Percentiles rank a stretch among this genome's conserved stretches.
These are phyloP conservation scores for Tetrahymena thermophila DNA, from an alignment of 73 alveolate species.

Conservation along the genomic window DNA sequence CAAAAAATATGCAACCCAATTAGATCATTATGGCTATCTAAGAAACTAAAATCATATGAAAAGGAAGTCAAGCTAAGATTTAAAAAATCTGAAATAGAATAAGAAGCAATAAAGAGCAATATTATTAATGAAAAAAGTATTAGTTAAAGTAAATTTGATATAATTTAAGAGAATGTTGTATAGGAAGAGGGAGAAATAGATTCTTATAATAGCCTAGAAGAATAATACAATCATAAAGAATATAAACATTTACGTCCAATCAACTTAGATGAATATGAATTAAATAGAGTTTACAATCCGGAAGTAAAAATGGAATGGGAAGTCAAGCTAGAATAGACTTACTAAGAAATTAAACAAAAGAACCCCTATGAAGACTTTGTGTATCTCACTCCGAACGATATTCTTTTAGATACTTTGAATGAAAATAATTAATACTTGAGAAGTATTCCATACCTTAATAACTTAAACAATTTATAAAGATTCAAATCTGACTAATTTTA, in stretches of 20 bases:
- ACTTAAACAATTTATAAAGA: neutral
- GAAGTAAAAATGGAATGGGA: neutral
- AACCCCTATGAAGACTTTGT: neutral
- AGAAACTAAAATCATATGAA: neutral
- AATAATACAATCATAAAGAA: neutral
- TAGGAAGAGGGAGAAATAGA: neutral
- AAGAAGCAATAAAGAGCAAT: neutral
- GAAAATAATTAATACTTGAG: neutral
- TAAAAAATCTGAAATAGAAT: neutral
- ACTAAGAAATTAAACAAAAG: neutral
- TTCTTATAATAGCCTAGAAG: neutral
- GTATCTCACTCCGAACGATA: neutral
- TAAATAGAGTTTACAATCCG: neutral
- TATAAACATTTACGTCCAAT: neutral
- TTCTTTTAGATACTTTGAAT: neutral
- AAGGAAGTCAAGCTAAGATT: neutral
- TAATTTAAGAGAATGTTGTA: neutral
- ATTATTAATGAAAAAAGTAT: neutral
- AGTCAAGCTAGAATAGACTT: neutral
- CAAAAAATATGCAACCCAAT: neutral
- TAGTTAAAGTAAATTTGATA: neutral
- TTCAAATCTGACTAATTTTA: neutral
- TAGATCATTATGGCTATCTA: neutral
- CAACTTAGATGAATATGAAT: neutral
- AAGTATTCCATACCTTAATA: neutral